A percentile compares a stretch with the other conserved stretches of the same genome.
These are phyloP conservation scores for Thuja plicata DNA, from an alignment of 83 land plant species.

Conservation along the genomic window DNA sequence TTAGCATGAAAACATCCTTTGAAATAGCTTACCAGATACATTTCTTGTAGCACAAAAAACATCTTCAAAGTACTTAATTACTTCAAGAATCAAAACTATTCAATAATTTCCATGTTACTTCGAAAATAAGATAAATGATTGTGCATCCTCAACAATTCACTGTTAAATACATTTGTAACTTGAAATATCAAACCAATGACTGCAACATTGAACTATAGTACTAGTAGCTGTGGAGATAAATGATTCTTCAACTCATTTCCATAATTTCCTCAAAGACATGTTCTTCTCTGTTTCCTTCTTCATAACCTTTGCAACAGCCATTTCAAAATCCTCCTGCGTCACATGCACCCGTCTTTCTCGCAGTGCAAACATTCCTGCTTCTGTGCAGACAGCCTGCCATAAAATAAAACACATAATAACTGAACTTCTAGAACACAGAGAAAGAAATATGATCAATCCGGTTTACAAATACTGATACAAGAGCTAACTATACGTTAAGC, in stretches of 20 bases:
- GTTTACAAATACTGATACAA: background rate
- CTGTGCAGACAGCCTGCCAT: slow-evolving; percentile 95
- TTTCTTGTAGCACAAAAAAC: no score
- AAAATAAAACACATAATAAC: background rate
- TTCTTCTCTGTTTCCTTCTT: slow-evolving; percentile 98
- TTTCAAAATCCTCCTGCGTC: no score
- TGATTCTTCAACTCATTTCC: slow-evolving; percentile 54
- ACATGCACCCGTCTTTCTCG: slow-evolving; percentile 95
- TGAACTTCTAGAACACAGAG: background rate
- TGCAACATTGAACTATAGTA: background rate
- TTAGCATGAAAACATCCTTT: no score
- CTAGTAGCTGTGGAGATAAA: background rate
- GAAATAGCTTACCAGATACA: no score
- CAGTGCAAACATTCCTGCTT: slow-evolving; percentile 98
- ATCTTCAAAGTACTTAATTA: background rate
- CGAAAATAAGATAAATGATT: background rate
- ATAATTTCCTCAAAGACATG: slow-evolving; percentile 90
- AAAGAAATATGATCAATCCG: background rate
- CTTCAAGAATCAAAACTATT: no score
- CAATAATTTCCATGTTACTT: background rate
- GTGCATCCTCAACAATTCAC: background rate
- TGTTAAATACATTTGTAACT: background rate
- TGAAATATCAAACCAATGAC: background rate
- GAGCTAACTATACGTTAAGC: slow-evolving; percentile 64
- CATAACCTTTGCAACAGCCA: slow-evolving; percentile 97